These are phyloP conservation scores for Eremothecium coryli DNA, from an alignment of 1,139 yeast genomes.

Conservation along the genomic window DNA sequence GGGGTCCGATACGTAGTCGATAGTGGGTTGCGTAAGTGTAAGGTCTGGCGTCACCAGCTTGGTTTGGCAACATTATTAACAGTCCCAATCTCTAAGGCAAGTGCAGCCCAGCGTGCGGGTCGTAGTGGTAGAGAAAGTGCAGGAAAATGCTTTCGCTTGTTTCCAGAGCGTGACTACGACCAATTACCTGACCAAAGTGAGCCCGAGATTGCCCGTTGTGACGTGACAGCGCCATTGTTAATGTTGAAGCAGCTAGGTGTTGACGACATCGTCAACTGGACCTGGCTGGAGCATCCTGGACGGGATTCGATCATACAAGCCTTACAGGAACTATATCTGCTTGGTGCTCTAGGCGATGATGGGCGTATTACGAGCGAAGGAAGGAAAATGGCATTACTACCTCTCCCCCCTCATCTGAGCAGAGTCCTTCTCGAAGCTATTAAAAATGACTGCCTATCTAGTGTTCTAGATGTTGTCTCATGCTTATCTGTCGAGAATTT, in stretches of 20 bases:
- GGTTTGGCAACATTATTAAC: slow-evolving; percentile 87
- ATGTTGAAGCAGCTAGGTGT: slow-evolving; percentile 79
- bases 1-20: slow-evolving; percentile 94
- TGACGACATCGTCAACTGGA: slow-evolving; percentile 74
- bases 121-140: slow-evolving; percentile 97
- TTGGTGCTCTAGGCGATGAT: slow-evolving; percentile 66
- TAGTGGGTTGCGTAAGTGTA: slow-evolving; percentile 83
- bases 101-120: slow-evolving; percentile 93
- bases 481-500: slow-evolving; percentile 90
- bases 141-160: slow-evolving; percentile 83
- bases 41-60: slow-evolving; percentile 87
- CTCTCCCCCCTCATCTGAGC: slow-evolving; percentile 87
- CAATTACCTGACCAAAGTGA: slow-evolving; percentile 71
- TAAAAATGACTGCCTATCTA: slow-evolving; percentile 46
- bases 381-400: slow-evolving; percentile 74
- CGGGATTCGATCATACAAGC: slow-evolving; percentile 69
- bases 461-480: slow-evolving; percentile 81
- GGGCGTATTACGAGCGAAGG: slow-evolving; percentile 78
- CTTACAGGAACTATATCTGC: slow-evolving; percentile 62
- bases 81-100: slow-evolving; percentile 86
- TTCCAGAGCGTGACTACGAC: slow-evolving; percentile 59
- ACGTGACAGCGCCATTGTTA: slow-evolving; percentile 72
- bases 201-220: slow-evolving; percentile 84
- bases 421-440: slow-evolving; percentile 71
- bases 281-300: slow-evolving; percentile 91